These are phyloP conservation scores for Sporothrix mexicana DNA, from an alignment of 2,329 filamentous ascomycete genomes.

Conservation along the genomic window DNA sequence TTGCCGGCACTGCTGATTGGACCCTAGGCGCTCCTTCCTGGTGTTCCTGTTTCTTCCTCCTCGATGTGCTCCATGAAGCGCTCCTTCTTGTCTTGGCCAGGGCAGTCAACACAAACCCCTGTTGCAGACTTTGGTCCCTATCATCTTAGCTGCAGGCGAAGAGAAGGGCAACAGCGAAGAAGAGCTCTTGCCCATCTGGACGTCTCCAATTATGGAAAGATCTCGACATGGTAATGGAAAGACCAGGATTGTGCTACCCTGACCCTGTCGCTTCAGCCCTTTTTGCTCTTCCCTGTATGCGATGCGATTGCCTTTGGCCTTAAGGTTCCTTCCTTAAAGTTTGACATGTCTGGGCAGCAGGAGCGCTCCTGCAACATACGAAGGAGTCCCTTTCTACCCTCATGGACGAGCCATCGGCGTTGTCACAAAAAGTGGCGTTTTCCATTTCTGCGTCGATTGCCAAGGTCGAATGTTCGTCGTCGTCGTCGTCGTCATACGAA, in stretches of 20 bases:
- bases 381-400: background rate
- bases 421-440: constrained; percentile 5
- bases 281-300: background rate
- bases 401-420: background rate
- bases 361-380: background rate
- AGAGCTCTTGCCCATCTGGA: background rate
- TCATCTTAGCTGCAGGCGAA: background rate
- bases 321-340: background rate
- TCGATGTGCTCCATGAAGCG: too few relatives aligned
- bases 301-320: background rate
- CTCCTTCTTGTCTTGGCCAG: background rate
- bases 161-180: background rate
- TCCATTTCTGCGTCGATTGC: background rate
- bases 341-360: background rate
- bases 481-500: too few relatives aligned
- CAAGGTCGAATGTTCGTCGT: too few relatives aligned
- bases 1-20: background rate
- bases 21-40: background rate
- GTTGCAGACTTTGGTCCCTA: constrained; percentile 5
- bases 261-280: constrained; percentile 7
- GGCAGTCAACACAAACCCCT: background rate
- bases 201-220: background rate
- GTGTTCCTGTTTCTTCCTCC: too few relatives aligned
- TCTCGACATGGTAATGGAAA: too few relatives aligned
- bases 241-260: background rate